Base-by-base conservation (phyloP, 2,329 filamentous ascomycete genomes). In the Sclerotinia trifoliorum region DNA sequence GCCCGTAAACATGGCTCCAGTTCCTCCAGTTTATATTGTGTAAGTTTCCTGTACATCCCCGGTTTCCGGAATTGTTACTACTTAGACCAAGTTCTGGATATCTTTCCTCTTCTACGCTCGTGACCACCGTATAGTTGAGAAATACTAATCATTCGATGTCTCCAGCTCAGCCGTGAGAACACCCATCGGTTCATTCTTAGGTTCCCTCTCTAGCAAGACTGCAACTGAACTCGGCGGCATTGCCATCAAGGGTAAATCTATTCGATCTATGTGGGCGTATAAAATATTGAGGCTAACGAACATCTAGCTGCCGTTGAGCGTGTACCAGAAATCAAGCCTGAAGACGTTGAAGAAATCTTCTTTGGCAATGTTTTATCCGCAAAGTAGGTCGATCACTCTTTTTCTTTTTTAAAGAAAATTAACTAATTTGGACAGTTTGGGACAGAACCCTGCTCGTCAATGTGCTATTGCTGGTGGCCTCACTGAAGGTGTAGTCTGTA, bases 321-420 rank as follows among this genome's bases (percentile, higher is more conserved):
- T 77, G 92, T 91, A 58, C 89, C 95, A 67, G 86, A 90, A 77
- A 88, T 99, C 82, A 94, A 96, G 83, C 86, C 93, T 67, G 88
- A 93, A 77, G 88, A 96, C 79, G 92, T 99, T 69, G 89, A 99
- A 79, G 95, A 99, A 80, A 93, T 99, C 78, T 96, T 95, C 85
- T 96, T 97, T 78, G 95, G 95, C 80, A 99, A 99, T 84, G 95
- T 99, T 74, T 87, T 99, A 77, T 96, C 94, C 70, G 95, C 94
- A 80, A 94, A 94, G 94, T 97, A 86, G 76, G 74, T 32, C 85
- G 77, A 49, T 21, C 51, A 49, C 71, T 65, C 26, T 2, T 54
- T 21, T 42, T 15, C 51, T 24, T 42, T 15, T 54, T 24, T 35
- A 19, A 63, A 19, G 42, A 60, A 26, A n/a, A n/a, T 42, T 7